Percentiles rank a stretch among this genome's conserved stretches.
Evolutionary conservation across 2,329 filamentous ascomycete species (phyloP).

Genomic region (Penicillium corylophilum): DNA sequence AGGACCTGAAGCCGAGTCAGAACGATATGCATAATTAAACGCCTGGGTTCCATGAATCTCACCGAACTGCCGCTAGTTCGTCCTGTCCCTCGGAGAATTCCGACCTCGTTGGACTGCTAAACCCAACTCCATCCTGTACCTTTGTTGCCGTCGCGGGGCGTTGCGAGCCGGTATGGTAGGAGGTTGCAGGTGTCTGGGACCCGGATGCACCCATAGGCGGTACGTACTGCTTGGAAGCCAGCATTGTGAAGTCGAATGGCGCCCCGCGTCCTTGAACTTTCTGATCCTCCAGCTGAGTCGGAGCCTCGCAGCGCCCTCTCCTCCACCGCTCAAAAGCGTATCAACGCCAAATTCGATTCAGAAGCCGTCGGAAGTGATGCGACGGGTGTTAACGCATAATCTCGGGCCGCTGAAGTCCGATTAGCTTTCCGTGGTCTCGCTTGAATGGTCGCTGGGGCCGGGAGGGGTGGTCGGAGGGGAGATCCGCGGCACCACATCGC

Average conservation of each 20-base stretch:
- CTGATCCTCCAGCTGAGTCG: not conserved
- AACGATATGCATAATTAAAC: not conserved
- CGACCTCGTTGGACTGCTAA: conserved; percentile 83
- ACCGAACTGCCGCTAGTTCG: conserved; percentile 71
- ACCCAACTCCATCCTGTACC: conserved; percentile 45
- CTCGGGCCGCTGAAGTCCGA: conserved; percentile 4
- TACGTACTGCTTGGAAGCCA: conserved; percentile 45
- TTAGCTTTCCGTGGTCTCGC: conserved; percentile 5
- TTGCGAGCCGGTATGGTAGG: conserved; percentile 31
- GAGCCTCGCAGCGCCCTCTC: conserved; percentile 6
- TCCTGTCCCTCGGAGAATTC: conserved; percentile 82
- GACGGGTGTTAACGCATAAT: conserved; percentile 19
- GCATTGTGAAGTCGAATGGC: conserved; percentile 28
- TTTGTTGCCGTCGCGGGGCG: conserved; percentile 30
- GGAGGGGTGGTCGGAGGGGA: conserved; percentile 6
- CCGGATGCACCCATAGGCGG: conserved; percentile 31
- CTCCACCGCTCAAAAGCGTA: conserved; percentile 9
- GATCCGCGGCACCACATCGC: not conserved
- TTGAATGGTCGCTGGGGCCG: not conserved
- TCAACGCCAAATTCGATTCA: conserved; percentile 7
- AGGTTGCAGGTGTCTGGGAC: conserved; percentile 36
- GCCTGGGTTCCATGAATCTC: conserved; percentile 28
- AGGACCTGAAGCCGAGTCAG: conserved; percentile 51
- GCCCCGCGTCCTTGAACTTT: not conserved
- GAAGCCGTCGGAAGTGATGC: conserved; percentile 5